A percentile compares a stretch with the other conserved stretches of the same genome.
These are phyloP conservation scores for Hyaloscypha bicolor DNA, from an alignment of 495 filamentous ascomycete genomes.

Conservation along the genomic window DNA sequence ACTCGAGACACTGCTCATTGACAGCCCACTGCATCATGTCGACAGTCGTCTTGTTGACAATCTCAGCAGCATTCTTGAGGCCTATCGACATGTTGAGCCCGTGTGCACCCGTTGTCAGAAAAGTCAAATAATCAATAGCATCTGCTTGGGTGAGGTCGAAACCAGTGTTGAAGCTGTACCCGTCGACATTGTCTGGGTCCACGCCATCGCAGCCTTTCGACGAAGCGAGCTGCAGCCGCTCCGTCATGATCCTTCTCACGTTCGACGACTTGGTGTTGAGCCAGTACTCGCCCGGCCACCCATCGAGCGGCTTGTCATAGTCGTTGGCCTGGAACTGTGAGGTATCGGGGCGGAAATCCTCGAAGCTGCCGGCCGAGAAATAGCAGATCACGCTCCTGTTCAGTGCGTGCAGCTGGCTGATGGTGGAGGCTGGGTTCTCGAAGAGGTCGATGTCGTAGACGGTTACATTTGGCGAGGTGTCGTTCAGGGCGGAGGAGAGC, in stretches of 20 bases:
- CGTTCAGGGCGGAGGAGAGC: constrained; percentile 47
- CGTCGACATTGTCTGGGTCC: constrained; percentile 75
- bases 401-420: constrained; percentile 48
- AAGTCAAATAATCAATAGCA: constrained; percentile 59
- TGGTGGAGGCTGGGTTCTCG: constrained; percentile 47
- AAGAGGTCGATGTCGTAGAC: constrained; percentile 69
- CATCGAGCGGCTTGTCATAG: constrained; percentile 53
- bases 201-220: constrained; percentile 62
- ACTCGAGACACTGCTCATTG: constrained; percentile 72
- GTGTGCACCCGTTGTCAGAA: constrained; percentile 56
- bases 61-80: constrained; percentile 65
- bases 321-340: constrained; percentile 52
- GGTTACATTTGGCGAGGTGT: constrained; percentile 42
- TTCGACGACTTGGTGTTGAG: constrained; percentile 56
- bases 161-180: constrained; percentile 61
- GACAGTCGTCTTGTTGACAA: constrained; percentile 56
- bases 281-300: constrained; percentile 71
- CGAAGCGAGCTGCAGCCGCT: constrained; percentile 56
- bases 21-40: constrained; percentile 65
- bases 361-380: constrained; percentile 62
- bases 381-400: constrained; percentile 70
- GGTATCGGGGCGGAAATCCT: constrained; percentile 60
- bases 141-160: constrained; percentile 56
- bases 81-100: constrained; percentile 53
- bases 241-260: constrained; percentile 63